A percentile compares a stretch with the other conserved stretches of the same genome.
Conservation (phyloP, 768 basidiomycete genomes). For the Kwoniella sp. region DNA sequence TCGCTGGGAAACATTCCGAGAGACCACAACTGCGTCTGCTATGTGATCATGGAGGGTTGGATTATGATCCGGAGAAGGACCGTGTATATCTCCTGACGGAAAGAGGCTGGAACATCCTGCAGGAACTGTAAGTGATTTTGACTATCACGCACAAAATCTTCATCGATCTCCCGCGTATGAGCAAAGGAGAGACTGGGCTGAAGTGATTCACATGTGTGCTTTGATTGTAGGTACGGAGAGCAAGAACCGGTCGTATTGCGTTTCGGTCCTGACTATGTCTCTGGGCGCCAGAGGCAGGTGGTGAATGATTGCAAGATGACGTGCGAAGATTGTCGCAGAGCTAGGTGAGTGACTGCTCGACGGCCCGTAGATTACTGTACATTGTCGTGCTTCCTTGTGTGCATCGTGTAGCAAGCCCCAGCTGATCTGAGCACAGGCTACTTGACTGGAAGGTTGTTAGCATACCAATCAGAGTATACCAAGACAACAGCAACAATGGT, state of each 20-base stretch:
- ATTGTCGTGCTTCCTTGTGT: too few relatives aligned
- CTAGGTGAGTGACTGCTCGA: constrained; percentile 11
- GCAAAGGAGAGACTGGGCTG: not conserved
- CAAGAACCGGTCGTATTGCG: constrained; percentile 14
- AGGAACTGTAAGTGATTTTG: constrained; percentile 16
- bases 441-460: constrained; percentile 17
- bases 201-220: too few relatives aligned
- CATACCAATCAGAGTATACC: constrained; percentile 2
- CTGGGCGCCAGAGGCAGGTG: constrained; percentile 15
- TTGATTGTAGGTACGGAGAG: constrained; percentile 15
- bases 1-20: not conserved
- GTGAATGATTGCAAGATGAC: not conserved
- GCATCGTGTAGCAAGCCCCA: too few relatives aligned
- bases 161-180: too few relatives aligned
- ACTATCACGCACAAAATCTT: constrained; percentile 14
- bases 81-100: constrained; percentile 6
- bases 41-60: constrained; percentile 37
- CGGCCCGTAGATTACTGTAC: too few relatives aligned
- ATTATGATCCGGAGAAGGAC: constrained; percentile 34
- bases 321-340: constrained; percentile 26
- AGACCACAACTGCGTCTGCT: constrained; percentile 17
- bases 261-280: constrained; percentile 3
- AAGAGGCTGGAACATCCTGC: constrained; percentile 28
- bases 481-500: not conserved
- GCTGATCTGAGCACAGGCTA: too few relatives aligned